These are phyloP conservation scores for Polyporus arcularius DNA, from an alignment of 768 basidiomycete species.

Conservation along the genomic window DNA sequence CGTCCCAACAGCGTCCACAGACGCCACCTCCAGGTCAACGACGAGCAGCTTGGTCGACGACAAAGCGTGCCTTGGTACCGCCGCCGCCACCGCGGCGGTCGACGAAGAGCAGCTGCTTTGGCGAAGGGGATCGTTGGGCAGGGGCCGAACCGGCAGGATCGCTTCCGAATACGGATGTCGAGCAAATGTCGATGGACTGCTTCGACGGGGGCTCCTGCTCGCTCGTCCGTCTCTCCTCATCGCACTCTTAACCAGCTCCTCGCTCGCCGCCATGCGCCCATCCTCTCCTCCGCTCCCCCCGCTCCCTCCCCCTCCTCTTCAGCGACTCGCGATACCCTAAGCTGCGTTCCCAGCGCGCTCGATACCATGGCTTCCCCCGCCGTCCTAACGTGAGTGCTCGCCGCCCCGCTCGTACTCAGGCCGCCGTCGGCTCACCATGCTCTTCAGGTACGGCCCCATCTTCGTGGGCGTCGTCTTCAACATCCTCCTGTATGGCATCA, in stretches of 20 bases:
- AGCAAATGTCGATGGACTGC: background rate
- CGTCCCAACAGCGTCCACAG: no score
- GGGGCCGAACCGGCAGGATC: background rate
- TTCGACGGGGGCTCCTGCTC: conserved; percentile 7
- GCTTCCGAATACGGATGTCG: conserved; percentile 7
- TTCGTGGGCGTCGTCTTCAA: conserved; percentile 51
- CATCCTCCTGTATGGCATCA: conserved; percentile 49
- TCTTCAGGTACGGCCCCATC: conserved; percentile 47
- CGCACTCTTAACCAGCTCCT: background rate
- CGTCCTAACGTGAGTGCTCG: conserved; percentile 12
- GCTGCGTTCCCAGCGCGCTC: background rate
- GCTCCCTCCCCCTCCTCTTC: background rate
- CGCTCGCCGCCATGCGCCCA: background rate
- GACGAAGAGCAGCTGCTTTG: background rate
- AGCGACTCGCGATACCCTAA: conserved; percentile 10
- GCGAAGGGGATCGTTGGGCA: background rate
- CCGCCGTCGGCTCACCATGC: background rate
- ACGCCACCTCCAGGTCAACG: no score
- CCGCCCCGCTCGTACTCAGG: background rate
- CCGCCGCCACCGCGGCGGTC: no score
- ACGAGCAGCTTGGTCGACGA: no score
- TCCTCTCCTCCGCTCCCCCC: background rate
- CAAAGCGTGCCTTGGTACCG: no score
- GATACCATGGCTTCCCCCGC: conserved; percentile 17
- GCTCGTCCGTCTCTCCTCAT: background rate